Evolutionary conservation across 1,284 basidiomycete genomes (phyloP).

Genomic region (Chiua sp.): DNA sequence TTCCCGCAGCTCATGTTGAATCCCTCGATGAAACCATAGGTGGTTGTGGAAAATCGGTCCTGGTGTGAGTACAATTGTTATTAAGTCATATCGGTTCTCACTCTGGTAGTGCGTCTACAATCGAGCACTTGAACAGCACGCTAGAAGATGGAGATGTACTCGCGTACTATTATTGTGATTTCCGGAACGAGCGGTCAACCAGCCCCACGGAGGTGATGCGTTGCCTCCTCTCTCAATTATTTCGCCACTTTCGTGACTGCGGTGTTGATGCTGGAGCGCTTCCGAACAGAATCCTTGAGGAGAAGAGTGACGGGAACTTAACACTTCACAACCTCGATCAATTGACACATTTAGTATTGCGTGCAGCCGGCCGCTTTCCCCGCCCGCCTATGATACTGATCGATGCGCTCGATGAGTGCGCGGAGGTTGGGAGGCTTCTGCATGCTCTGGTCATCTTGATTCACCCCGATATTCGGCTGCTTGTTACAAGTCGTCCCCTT

Average conservation of each 20-base stretch:
- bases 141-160: background rate
- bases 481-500: slow-evolving; percentile 3
- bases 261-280: background rate
- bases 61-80: background rate
- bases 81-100: background rate
- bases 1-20: background rate
- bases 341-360: background rate
- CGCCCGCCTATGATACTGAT: background rate
- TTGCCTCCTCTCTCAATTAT: background rate
- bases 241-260: background rate
- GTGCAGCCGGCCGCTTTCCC: background rate
- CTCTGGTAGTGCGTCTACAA: background rate
- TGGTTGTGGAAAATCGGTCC: background rate
- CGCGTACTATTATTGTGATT: slow-evolving; percentile 1
- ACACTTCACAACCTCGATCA: background rate
- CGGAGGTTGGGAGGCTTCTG: background rate
- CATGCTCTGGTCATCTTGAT: background rate
- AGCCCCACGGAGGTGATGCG: background rate
- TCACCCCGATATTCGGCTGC: background rate
- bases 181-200: background rate
- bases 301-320: background rate
- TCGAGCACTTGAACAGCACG: background rate
- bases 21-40: background rate
- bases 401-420: slow-evolving; percentile 1
- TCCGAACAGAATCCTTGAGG: slow-evolving; percentile 1